A percentile compares a stretch with the other conserved stretches of the same genome.
Evolutionary conservation across 306 rosid genomes (phyloP).

Genomic region (Quercus aquifolioides): DNA sequence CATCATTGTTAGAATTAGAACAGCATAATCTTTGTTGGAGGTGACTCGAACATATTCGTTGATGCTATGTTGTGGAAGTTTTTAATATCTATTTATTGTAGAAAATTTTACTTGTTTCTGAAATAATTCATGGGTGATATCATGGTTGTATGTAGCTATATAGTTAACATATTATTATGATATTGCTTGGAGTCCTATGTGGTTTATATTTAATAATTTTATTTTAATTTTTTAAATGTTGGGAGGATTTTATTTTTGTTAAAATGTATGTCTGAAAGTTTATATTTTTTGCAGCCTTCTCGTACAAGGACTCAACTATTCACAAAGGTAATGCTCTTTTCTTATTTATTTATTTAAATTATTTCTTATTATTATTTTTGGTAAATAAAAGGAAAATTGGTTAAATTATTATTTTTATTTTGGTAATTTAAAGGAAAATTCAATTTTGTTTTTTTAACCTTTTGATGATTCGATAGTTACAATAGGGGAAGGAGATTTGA

Average conservation of each 20-base stretch:
- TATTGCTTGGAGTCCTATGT: constrained; percentile 14
- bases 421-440: no score
- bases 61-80: not conserved
- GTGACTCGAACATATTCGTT: not conserved
- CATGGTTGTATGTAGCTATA: not conserved
- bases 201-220: constrained; percentile 4
- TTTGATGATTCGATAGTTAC: no score
- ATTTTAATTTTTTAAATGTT: not conserved
- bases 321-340: constrained; percentile 58
- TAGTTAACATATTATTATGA: constrained; percentile 4
- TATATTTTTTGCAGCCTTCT: constrained; percentile 75
- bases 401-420: no score
- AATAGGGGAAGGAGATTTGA: no score
- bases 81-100: not conserved
- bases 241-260: constrained; percentile 14
- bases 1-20: not conserved
- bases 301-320: constrained; percentile 73
- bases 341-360: not conserved
- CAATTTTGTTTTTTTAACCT: no score
- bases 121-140: not conserved
- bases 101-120: not conserved
- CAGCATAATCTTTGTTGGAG: not conserved
- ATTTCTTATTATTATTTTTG: no score
- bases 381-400: no score
- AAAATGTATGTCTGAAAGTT: not conserved